A percentile compares a stretch with the other conserved stretches of the same genome.
phyloP scores from a whole-genome alignment of 306 rosid genomes.

The Oemleria cerasiformis region DNA sequence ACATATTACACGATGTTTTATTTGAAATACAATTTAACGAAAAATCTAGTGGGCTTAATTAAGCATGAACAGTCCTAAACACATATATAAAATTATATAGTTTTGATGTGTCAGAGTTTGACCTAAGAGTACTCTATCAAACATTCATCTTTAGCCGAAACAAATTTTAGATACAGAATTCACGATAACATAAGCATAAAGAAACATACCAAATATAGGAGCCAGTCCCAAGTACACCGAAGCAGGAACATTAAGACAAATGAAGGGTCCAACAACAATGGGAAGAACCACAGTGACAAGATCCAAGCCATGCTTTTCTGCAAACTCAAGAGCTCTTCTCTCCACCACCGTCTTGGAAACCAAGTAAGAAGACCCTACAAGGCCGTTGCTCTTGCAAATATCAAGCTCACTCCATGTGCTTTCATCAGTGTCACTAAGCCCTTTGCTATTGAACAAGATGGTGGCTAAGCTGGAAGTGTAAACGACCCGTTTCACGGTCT shows the following conservation, averaged over 20 bases:
- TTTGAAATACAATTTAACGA: too few relatives aligned
- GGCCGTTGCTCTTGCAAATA: conserved; percentile 18
- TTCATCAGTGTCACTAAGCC: conserved; percentile 38
- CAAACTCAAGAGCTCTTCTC: conserved; percentile 47
- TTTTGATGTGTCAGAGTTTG: too few relatives aligned
- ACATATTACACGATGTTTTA: too few relatives aligned
- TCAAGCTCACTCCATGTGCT: conserved; percentile 46
- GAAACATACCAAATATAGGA: conserved; percentile 38
- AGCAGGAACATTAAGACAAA: conserved; percentile 51
- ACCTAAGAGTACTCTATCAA: too few relatives aligned
- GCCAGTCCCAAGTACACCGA: conserved; percentile 25
- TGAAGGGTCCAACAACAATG: conserved; percentile 56
- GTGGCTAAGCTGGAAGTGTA: conserved; percentile 53
- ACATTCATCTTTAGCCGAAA: too few relatives aligned
- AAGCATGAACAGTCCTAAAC: too few relatives aligned
- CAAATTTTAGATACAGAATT: too few relatives aligned
- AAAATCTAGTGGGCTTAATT: too few relatives aligned
- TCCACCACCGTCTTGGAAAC: conserved; percentile 65
- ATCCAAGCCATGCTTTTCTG: conserved; percentile 47
- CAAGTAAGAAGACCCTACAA: conserved; percentile 31
- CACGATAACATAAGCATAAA: background rate
- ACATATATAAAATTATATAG: too few relatives aligned
- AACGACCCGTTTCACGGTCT: conserved; percentile 49
- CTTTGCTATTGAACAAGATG: conserved; percentile 20
- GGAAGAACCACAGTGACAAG: conserved; percentile 48